Percentiles rank a stretch among this genome's conserved stretches.
phyloP scores from a whole-genome alignment of 2,329 filamentous ascomycete species.

The Corinectria fuckeliana region DNA sequence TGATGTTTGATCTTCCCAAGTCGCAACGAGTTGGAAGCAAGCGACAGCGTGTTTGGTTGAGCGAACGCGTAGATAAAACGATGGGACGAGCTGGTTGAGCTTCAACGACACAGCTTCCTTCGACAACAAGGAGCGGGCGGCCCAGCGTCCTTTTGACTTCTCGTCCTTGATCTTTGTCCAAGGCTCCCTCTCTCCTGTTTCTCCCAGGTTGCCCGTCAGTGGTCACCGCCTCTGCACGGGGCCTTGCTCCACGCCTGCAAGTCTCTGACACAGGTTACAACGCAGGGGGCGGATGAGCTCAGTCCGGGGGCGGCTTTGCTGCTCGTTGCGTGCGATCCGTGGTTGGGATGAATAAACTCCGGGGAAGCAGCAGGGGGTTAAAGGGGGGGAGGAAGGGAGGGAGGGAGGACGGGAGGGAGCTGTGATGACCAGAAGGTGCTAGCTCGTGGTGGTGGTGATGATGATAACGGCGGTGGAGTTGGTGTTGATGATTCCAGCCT shows the following conservation, averaged over 20 bases:
- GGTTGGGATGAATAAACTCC: conserved; percentile 18
- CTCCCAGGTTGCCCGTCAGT: conserved; percentile 7
- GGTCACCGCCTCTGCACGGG: conserved; percentile 33
- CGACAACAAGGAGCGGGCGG: conserved; percentile 3
- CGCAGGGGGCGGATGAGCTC: conserved; percentile 27
- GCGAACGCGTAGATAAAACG: not conserved
- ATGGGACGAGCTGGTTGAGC: not conserved
- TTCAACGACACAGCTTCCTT: not conserved
- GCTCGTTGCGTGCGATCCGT: not conserved
- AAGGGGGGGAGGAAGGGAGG: conserved; percentile 3
- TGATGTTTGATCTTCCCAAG: not conserved
- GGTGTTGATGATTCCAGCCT: conserved; percentile 14
- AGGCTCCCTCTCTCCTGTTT: not conserved
- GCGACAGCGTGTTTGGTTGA: not conserved
- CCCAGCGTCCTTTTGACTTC: conserved; percentile 12
- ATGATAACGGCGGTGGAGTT: not conserved
- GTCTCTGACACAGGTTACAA: conserved; percentile 25
- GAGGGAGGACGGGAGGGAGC: conserved; percentile 1
- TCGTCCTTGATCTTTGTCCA: no score
- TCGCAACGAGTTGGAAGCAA: not conserved
- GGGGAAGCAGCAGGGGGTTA: conserved; percentile 23
- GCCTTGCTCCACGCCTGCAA: conserved; percentile 21
- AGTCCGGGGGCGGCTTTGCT: not conserved
- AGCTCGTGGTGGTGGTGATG: conserved; percentile 4
- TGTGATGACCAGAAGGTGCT: conserved; percentile 12